Percentiles rank a stretch among this genome's conserved stretches.
These are phyloP conservation scores for Lagenidium giganteum DNA, from an alignment of 352 stramenopile genomes.

Conservation along the genomic window DNA sequence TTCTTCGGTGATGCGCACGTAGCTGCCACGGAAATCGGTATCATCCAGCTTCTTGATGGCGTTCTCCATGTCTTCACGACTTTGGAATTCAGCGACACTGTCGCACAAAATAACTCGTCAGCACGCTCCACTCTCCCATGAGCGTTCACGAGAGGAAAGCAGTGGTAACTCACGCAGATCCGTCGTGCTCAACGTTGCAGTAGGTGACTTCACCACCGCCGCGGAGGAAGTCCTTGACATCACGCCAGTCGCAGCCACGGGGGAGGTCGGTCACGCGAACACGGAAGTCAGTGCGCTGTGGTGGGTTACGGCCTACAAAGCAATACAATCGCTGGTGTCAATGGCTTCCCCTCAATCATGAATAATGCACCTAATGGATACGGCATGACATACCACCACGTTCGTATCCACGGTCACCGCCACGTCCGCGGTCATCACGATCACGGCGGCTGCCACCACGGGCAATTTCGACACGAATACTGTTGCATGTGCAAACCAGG, in stretches of 20 bases:
- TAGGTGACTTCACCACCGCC: conserved; percentile 81
- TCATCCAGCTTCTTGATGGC: conserved; percentile 83
- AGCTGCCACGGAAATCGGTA: conserved; percentile 84
- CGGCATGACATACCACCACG: conserved; percentile 22
- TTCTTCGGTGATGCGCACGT: conserved; percentile 65
- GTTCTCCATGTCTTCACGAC: conserved; percentile 80
- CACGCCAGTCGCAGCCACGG: conserved; percentile 76
- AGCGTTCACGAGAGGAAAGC: no score
- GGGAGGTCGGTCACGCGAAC: conserved; percentile 77
- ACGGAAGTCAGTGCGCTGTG: conserved; percentile 69
- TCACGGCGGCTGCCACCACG: conserved; percentile 65
- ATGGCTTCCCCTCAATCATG: not conserved
- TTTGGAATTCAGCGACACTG: conserved; percentile 78
- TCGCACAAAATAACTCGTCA: no score
- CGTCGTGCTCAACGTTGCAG: conserved; percentile 79
- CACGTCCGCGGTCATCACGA: conserved; percentile 36
- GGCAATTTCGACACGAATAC: conserved; percentile 78
- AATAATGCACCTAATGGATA: not conserved
- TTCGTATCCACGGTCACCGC: conserved; percentile 23
- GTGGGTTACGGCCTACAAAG: conserved; percentile 48
- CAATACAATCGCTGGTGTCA: no score
- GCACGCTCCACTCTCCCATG: not conserved
- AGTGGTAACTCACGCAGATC: conserved; percentile 58
- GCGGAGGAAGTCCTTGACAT: conserved; percentile 85
- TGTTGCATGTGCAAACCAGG: conserved; percentile 12